Conservation (phyloP, 768 basidiomycete species). For the Boletus rufocinnamomeus region DNA sequence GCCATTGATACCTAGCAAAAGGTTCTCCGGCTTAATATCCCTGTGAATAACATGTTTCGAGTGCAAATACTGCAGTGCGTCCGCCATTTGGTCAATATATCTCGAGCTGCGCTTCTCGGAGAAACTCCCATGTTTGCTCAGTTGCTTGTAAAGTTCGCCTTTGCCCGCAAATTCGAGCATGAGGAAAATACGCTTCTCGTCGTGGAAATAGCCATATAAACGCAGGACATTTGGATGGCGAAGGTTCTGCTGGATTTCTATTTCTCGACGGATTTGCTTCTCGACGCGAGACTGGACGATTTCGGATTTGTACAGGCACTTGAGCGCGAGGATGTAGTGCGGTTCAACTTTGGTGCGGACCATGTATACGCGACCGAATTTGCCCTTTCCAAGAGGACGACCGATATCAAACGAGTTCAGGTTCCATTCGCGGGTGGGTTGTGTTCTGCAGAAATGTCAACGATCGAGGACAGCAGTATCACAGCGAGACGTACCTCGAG, state of each 20-base stretch:
- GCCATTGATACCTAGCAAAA: conserved; percentile 91
- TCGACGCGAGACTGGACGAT: conserved; percentile 90
- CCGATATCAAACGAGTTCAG: conserved; percentile 92
- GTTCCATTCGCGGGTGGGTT: conserved; percentile 83
- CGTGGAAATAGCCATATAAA: conserved; percentile 97
- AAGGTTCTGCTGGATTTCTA: conserved; percentile 96
- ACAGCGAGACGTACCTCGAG: conserved; percentile 50
- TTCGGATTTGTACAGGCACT: conserved; percentile 96
- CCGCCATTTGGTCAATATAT: conserved; percentile 98
- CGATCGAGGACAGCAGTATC: background rate
- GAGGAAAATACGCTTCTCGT: conserved; percentile 94
- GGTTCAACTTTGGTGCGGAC: conserved; percentile 88
- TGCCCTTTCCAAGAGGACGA: conserved; percentile 95
- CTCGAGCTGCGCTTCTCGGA: conserved; percentile 84
- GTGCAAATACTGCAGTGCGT: conserved; percentile 91
- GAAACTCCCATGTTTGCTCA: conserved; percentile 84
- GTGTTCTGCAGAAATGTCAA: conserved; percentile 44
- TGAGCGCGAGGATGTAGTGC: conserved; percentile 93
- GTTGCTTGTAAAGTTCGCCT: conserved; percentile 96
- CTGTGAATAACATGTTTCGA: conserved; percentile 97
- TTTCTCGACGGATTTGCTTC: conserved; percentile 96
- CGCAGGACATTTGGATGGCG: conserved; percentile 94
- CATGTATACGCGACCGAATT: conserved; percentile 99
- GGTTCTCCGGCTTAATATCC: conserved; percentile 98
- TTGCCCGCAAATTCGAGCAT: conserved; percentile 98